Evolutionary conservation across 805 yeast species (phyloP), one percentile per base, ranked within the genome.

Genomic region (Ogataea trehaloabstinens): DNA sequence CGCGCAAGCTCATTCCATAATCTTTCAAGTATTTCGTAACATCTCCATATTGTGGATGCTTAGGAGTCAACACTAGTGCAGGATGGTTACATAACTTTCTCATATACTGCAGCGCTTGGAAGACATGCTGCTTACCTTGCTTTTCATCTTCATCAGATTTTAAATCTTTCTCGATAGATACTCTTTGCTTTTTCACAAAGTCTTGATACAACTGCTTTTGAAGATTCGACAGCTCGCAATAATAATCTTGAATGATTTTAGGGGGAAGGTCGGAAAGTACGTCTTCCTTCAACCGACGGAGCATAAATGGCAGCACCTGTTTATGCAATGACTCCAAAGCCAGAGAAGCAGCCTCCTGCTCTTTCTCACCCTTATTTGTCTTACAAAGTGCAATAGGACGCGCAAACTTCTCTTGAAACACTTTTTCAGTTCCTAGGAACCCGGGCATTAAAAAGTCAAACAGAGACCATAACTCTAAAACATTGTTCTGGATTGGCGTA

Each of bases 361-460:
- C 99, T 53, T 82, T 91, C 0, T 95, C 82, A 3, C 89, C 86
- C 58, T 90, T 91, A 49, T 88, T 82, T 49, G 85, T 87, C 56
- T 96, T 73, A 28, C 95, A 84, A 2, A 95, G 91, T 3, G 97
- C 91, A 59, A 93, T 93, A 2, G 99, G 99, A 56, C 90, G 90
- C n/a, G 97, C 95, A 71, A 91, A 93, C 49, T 90, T 71, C 46
- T 91, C 98, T 55, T 89, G 93, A 68, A 93, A 93, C 35, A 83
- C 75, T 62, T 89, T 91, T 56, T 93, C 99, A 3, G 95, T 82
- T 11, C 99, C 99, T 48, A 93, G 69, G 56, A 93, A 93, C 0
- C 99, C 99, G 2, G 99, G 99, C 99, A 93, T 93, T 61, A 93
- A 71, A 61, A 89, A 93, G 62, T 93, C 99, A 69, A 93, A 93